These are phyloP conservation scores for Diplodia scrobiculata DNA, from an alignment of 2,329 filamentous ascomycete species.

Conservation along the genomic window DNA sequence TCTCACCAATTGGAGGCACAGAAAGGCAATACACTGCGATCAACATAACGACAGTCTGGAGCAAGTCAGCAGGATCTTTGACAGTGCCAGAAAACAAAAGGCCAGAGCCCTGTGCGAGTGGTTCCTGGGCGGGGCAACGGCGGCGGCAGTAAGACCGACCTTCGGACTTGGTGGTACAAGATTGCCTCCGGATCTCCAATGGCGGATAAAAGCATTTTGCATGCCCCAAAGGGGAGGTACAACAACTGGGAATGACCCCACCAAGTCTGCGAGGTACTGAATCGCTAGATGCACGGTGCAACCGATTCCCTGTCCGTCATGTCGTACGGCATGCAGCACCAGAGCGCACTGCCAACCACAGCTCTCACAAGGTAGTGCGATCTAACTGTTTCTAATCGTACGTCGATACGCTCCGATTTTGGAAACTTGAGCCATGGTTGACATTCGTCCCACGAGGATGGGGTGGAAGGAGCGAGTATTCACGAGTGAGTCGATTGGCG, in stretches of 20 bases:
- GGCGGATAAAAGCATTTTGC: not conserved
- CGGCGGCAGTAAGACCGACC: not conserved
- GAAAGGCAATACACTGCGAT: not conserved
- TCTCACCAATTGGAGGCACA: not conserved
- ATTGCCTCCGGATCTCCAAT: not conserved
- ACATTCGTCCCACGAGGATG: not conserved
- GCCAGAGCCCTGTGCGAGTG: not conserved
- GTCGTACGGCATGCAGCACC: constrained; percentile 18
- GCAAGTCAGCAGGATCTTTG: not conserved
- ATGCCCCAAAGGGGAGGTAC: not conserved
- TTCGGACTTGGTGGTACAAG: not conserved
- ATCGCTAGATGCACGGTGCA: constrained; percentile 16
- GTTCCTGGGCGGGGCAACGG: not conserved
- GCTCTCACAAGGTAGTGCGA: constrained; percentile 16
- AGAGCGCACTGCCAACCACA: constrained; percentile 2
- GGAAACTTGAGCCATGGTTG: not conserved
- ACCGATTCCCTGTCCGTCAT: not conserved
- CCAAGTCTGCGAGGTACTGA: not conserved
- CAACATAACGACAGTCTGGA: not conserved
- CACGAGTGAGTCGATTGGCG: not conserved
- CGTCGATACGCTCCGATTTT: not conserved
- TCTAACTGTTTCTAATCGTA: constrained; percentile 5
- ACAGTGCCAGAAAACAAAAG: not conserved
- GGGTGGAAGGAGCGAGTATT: not conserved
- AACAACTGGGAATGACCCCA: not conserved